Percentiles rank a stretch among this genome's conserved stretches.
Conservation (phyloP, 2,329 filamentous ascomycete genomes). For the Aspergillus udagawae region DNA sequence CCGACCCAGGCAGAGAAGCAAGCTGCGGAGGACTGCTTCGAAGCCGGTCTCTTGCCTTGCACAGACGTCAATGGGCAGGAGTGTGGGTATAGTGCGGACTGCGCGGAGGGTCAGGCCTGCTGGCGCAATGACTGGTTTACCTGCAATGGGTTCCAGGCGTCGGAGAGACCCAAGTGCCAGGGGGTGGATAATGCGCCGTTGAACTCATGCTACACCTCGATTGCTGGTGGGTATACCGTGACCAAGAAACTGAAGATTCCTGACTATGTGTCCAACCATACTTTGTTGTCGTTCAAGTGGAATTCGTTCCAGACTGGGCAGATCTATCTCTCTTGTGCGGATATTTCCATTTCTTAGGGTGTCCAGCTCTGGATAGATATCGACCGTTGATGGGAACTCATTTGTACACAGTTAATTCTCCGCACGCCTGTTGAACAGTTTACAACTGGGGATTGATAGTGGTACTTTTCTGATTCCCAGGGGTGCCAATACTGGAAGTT, state of each 20-base stretch:
- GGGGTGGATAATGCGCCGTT: conserved; percentile 45
- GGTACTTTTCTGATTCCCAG: too few species aligned
- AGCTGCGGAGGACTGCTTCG: too few species aligned
- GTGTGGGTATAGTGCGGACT: too few species aligned
- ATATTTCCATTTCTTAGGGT: conserved; percentile 43
- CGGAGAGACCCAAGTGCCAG: conserved; percentile 25
- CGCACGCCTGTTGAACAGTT: too few species aligned
- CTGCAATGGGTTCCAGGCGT: conserved; percentile 31
- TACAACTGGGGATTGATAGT: too few species aligned
- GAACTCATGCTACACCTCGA: conserved; percentile 49
- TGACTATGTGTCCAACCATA: conserved; percentile 48
- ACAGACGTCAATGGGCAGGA: too few species aligned
- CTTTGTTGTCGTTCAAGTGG: conserved; percentile 52
- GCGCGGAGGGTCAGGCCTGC: conserved; percentile 42
- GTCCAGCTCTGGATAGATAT: too few species aligned
- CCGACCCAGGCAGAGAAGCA: too few species aligned
- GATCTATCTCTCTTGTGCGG: conserved; percentile 52
- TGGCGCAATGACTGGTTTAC: conserved; percentile 54
- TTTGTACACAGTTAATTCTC: too few species aligned
- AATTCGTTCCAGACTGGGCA: conserved; percentile 54
- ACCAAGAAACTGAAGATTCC: conserved; percentile 51
- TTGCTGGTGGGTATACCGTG: conserved; percentile 52
- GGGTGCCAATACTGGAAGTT: too few species aligned
- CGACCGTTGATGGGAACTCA: too few species aligned
- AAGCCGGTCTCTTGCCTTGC: too few species aligned